phyloP scores from a whole-genome alignment of 805 yeast species.

The Starmerella vaccinii region DNA sequence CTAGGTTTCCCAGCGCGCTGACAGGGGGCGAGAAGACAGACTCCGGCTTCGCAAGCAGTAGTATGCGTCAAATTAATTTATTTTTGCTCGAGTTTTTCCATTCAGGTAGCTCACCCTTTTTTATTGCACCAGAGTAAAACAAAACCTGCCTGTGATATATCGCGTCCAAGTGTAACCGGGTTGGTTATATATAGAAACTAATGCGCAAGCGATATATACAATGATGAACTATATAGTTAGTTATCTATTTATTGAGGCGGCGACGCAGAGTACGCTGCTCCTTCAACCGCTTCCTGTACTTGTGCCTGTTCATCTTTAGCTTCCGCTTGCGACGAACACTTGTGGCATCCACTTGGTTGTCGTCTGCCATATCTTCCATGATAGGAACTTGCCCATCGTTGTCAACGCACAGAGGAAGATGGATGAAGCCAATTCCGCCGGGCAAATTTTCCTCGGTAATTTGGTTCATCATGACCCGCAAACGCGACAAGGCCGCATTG shows the following conservation, averaged over 20 bases:
- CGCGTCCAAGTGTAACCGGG: too few relatives aligned
- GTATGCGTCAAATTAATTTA: too few relatives aligned
- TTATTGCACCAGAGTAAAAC: too few relatives aligned
- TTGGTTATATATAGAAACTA: too few relatives aligned
- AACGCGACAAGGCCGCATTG: slow-evolving; percentile 5
- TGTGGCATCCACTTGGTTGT: slow-evolving; percentile 27
- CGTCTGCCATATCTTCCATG: background rate
- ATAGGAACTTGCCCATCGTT: slow-evolving; percentile 1
- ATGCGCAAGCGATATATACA: slow-evolving; percentile 1
- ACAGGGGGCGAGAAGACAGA: background rate
- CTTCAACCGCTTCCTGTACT: slow-evolving; percentile 93
- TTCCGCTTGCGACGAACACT: slow-evolving; percentile 48
- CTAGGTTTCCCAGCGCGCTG: background rate
- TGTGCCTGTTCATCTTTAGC: slow-evolving; percentile 95
- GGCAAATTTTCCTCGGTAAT: slow-evolving; percentile 10
- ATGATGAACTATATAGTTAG: background rate
- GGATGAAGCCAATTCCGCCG: slow-evolving; percentile 15
- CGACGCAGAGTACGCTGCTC: slow-evolving; percentile 51
- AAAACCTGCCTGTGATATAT: too few relatives aligned
- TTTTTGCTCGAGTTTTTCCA: too few relatives aligned
- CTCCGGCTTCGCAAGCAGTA: too few relatives aligned
- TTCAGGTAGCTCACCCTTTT: too few relatives aligned
- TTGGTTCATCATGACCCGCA: slow-evolving; percentile 1
- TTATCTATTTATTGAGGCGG: slow-evolving; percentile 22
- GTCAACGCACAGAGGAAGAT: slow-evolving; percentile 10